Base-by-base conservation (phyloP, 2,329 filamentous ascomycete species). In the Ceratocystis colombiana region DNA sequence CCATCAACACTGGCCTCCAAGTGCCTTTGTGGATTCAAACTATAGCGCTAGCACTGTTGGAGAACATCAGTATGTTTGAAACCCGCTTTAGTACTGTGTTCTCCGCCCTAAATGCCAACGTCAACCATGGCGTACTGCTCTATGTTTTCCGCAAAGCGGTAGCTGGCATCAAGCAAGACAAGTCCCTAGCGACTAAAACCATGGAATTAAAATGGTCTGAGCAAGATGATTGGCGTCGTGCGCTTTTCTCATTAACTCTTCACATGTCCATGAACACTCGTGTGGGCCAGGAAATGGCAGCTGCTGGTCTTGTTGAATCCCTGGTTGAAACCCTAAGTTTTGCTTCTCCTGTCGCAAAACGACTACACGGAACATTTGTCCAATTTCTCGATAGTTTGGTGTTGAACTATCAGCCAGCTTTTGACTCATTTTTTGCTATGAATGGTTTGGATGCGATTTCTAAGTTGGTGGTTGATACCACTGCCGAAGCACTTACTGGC, bases 91-190 rank as follows among this genome's bases (percentile, higher is more conserved):
- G 85, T 44, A 94, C 99, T 73, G 88, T 99, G 28, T 86, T 91
- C 69, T 86, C 90, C 53, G 91, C 94, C n/a, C 79, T 99, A 53
- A 96, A 91, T 72, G 90, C 95, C 65, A 96, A 93, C 71, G 93
- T 97, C 46, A 97, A 96, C 71, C 95, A 99, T 71, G 95, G 94
- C 15, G 88, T 97, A 37, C 81, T 99, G 57, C 88, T 97, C 70
- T 97, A 96, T 72, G 84, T 96, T 70, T 88, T 96, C 62, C 85
- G 93, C 66, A 96, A 96, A 75, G 89, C 91, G 8, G 89, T 97
- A 67, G 87, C 88, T 20, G 89, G 91, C 69, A 87, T 99, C 77
- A 85, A 82, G 67, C 78, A 78, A 20, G 80, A 85, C 68, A 78
- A 79, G 62, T 64, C 62, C 10, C 44, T 37, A 12, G 10, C 41